Percentiles rank a stretch among this genome's conserved stretches.
phyloP scores from a whole-genome alignment of 2,329 filamentous ascomycete species.

The Pestalotiopsis sp. region DNA sequence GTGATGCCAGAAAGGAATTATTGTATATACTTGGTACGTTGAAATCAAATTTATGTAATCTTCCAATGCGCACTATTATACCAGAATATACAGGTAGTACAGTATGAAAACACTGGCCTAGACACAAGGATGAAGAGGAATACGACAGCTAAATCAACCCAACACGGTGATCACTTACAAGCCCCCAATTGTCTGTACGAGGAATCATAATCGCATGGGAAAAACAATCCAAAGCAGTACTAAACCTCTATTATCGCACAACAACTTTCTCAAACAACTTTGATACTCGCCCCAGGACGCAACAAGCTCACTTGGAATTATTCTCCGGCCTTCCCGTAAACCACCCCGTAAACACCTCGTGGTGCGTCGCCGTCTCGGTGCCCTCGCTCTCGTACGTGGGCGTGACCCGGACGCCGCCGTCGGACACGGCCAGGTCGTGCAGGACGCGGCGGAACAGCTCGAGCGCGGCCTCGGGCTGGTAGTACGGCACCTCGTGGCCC shows the following conservation, averaged over 20 bases:
- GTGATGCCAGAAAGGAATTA: too few relatives aligned
- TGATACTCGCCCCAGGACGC: background rate
- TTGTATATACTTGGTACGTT: too few relatives aligned
- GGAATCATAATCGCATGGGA: too few relatives aligned
- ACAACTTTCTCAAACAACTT: background rate
- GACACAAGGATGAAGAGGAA: background rate
- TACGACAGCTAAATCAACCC: background rate
- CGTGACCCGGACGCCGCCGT: conserved; percentile 47
- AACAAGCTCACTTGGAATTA: background rate
- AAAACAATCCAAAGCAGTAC: too few relatives aligned
- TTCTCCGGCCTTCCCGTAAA: conserved; percentile 34
- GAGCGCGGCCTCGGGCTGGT: conserved; percentile 58
- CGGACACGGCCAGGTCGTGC: conserved; percentile 53
- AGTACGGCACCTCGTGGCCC: conserved; percentile 59
- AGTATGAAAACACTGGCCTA: background rate
- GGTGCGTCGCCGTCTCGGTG: conserved; percentile 52
- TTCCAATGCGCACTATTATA: background rate
- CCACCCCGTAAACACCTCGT: conserved; percentile 56
- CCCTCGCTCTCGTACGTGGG: conserved; percentile 56
- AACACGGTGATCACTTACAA: background rate
- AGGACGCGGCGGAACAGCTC: conserved; percentile 61
- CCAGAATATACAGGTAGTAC: background rate
- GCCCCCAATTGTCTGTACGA: too few relatives aligned
- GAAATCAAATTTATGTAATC: too few relatives aligned
- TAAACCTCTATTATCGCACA: background rate